Evolutionary conservation across 2,329 filamentous ascomycete genomes (phyloP).

Genomic region (Aplosporella prunicola): DNA sequence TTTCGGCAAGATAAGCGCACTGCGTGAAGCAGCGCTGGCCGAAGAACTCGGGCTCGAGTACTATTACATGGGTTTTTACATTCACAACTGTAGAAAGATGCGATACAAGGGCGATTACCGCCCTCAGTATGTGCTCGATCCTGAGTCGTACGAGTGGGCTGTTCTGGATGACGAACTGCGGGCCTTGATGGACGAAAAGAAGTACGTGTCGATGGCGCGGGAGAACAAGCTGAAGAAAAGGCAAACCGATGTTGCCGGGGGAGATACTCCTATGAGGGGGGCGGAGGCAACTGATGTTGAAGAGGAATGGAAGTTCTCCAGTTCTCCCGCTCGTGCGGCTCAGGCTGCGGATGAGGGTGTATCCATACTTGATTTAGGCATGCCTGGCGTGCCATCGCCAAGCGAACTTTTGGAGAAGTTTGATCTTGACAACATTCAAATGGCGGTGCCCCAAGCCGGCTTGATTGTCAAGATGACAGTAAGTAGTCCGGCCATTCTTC

Average conservation of each 20-base stretch:
- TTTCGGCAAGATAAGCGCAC: slow-evolving; percentile 66
- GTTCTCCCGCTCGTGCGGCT: slow-evolving; percentile 22
- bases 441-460: slow-evolving; percentile 36
- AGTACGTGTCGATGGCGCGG: slow-evolving; percentile 42
- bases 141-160: slow-evolving; percentile 55
- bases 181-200: slow-evolving; percentile 43
- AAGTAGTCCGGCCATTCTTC: slow-evolving; percentile 21
- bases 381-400: slow-evolving; percentile 57
- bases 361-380: slow-evolving; percentile 50
- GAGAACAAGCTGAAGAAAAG: slow-evolving; percentile 19
- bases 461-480: slow-evolving; percentile 26
- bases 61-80: slow-evolving; percentile 82
- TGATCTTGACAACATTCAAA: slow-evolving; percentile 50
- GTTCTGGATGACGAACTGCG: slow-evolving; percentile 45
- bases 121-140: slow-evolving; percentile 66
- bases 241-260: slow-evolving; percentile 14
- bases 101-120: slow-evolving; percentile 72
- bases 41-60: slow-evolving; percentile 59
- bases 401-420: slow-evolving; percentile 42
- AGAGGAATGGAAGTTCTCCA: slow-evolving; percentile 17
- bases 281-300: background rate
- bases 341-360: slow-evolving; percentile 26
- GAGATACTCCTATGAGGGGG: slow-evolving; percentile 13
- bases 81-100: slow-evolving; percentile 75
- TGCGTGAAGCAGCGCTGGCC: slow-evolving; percentile 63